Percentiles rank a stretch among this genome's conserved stretches.
Evolutionary conservation across 1,284 basidiomycete genomes (phyloP).

Genomic region (Jaminaea rosea): DNA sequence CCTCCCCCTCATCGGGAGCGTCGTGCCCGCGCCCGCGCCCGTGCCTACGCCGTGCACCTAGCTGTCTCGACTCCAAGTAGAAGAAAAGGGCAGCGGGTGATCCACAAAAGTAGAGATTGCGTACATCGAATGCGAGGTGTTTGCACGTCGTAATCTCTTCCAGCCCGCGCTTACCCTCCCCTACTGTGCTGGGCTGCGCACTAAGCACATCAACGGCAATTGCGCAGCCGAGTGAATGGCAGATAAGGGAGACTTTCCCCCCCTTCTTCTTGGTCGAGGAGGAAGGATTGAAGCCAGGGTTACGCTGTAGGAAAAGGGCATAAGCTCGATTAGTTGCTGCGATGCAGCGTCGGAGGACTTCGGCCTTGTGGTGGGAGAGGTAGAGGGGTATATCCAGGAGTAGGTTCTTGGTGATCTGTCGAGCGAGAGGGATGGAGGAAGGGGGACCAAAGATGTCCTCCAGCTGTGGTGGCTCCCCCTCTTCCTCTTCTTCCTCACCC

Average conservation of each 20-base stretch:
- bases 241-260: constrained; percentile 50
- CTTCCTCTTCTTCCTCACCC: constrained; percentile 39
- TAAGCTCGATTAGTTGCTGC: constrained; percentile 48
- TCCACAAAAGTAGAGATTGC: constrained; percentile 53
- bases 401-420: constrained; percentile 35
- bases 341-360: constrained; percentile 53
- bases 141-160: constrained; percentile 5
- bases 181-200: constrained; percentile 53
- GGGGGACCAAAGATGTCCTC: constrained; percentile 18
- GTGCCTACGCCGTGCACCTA: constrained; percentile 53
- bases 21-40: constrained; percentile 51
- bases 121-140: constrained; percentile 48
- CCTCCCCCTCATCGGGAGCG: constrained; percentile 51
- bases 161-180: background rate
- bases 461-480: constrained; percentile 48
- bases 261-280: constrained; percentile 42
- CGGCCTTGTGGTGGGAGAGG: constrained; percentile 50
- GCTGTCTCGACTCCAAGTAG: constrained; percentile 53
- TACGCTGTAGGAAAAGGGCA: constrained; percentile 53
- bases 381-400: constrained; percentile 52
- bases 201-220: constrained; percentile 54
- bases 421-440: constrained; percentile 47
- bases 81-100: constrained; percentile 55
- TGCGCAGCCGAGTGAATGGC: constrained; percentile 53
- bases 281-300: constrained; percentile 50